Percentiles rank a stretch among this genome's conserved stretches.
These are phyloP conservation scores for Aspergillus nidulans DNA, from an alignment of 495 filamentous ascomycete genomes.

Conservation along the genomic window DNA sequence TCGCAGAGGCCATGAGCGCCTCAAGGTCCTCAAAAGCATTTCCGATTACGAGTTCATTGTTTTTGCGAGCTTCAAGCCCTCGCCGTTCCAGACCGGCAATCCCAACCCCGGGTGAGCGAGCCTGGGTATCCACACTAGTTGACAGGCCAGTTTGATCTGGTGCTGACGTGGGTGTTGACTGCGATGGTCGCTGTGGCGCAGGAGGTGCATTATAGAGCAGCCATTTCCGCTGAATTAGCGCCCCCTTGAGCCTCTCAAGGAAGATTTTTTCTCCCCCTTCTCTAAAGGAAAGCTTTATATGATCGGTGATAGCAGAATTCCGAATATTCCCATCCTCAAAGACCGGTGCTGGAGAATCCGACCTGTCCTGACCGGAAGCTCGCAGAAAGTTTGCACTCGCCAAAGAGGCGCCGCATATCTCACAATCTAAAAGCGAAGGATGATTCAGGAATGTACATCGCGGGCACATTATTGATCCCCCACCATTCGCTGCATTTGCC, in stretches of 20 bases:
- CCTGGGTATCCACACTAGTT: constrained; percentile 19
- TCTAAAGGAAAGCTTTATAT: constrained; percentile 87
- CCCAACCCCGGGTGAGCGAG: constrained; percentile 64
- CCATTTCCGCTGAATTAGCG: constrained; percentile 93
- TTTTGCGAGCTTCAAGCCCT: constrained; percentile 74
- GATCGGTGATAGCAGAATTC: constrained; percentile 60
- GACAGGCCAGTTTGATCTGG: constrained; percentile 18
- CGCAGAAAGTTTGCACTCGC: constrained; percentile 22
- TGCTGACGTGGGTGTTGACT: constrained; percentile 27
- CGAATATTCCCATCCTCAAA: constrained; percentile 35
- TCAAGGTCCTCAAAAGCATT: constrained; percentile 95
- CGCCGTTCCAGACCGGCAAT: constrained; percentile 89
- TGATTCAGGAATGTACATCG: constrained; percentile 95
- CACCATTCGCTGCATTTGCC: neutral
- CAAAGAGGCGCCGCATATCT: constrained; percentile 84
- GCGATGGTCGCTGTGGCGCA: constrained; percentile 61
- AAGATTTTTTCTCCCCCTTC: constrained; percentile 86
- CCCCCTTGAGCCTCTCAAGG: constrained; percentile 78
- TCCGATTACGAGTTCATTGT: constrained; percentile 90
- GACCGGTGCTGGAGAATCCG: constrained; percentile 76
- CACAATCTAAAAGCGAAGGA: constrained; percentile 77
- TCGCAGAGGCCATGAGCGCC: constrained; percentile 93
- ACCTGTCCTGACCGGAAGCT: constrained; percentile 36
- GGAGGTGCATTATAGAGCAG: constrained; percentile 89
- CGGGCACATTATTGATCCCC: constrained; percentile 55